Conservation (phyloP, 106 monocot species). For the Dendrobium nobile region DNA sequence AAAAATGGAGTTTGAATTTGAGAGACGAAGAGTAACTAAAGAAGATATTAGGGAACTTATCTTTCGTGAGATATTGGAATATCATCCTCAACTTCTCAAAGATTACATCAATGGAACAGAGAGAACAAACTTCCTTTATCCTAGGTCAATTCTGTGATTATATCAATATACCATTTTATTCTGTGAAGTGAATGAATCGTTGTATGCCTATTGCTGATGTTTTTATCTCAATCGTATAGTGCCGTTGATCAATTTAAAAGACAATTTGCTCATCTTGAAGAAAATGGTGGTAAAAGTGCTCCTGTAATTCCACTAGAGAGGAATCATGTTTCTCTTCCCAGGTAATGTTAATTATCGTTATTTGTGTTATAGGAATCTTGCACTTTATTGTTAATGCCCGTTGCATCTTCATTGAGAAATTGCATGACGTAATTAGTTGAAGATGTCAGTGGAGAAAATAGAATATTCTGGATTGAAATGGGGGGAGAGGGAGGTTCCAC, state of each 20-base stretch:
- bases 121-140: conserved; percentile 71
- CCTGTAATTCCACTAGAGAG: conserved; percentile 55
- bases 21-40: conserved; percentile 71
- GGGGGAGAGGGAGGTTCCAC: too few species aligned
- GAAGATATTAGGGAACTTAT: conserved; percentile 84
- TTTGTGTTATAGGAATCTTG: background rate
- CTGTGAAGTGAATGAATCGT: background rate
- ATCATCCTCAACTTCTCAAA: conserved; percentile 86
- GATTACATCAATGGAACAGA: conserved; percentile 71
- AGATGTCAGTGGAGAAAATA: too few species aligned
- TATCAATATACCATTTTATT: background rate
- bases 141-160: conserved; percentile 40
- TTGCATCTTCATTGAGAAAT: background rate
- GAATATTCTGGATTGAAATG: too few species aligned
- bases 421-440: background rate
- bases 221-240: conserved; percentile 29
- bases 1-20: conserved; percentile 97
- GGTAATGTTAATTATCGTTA: conserved; percentile 24
- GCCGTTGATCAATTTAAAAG: conserved; percentile 90
- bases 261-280: conserved; percentile 85
- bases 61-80: conserved; percentile 86
- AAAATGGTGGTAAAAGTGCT: conserved; percentile 73
- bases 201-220: background rate
- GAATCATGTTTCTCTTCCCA: conserved; percentile 91
- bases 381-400: background rate